phyloP scores from a whole-genome alignment of 2,329 filamentous ascomycete species.

The Ceratocystis albifundus region DNA sequence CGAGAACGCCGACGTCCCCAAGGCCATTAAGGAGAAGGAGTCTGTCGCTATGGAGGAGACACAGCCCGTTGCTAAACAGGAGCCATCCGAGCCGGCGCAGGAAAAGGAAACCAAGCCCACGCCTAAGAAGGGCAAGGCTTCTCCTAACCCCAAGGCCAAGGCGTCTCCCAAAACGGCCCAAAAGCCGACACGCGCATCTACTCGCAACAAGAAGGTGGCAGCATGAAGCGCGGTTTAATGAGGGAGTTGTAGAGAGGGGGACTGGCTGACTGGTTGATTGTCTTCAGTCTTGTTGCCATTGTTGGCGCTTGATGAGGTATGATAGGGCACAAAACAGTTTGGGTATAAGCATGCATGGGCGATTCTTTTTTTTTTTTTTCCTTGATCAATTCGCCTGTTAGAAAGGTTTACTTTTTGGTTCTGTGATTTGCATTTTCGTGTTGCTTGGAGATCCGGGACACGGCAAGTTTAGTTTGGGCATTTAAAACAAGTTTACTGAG shows the following conservation, averaged over 20 bases:
- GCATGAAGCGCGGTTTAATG: constrained; percentile 2
- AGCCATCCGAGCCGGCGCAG: constrained; percentile 27
- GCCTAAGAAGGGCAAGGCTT: constrained; percentile 31
- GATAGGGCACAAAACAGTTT: constrained; percentile 13
- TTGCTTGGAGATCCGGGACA: constrained; percentile 18
- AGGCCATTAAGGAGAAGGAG: constrained; percentile 33
- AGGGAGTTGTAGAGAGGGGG: neutral
- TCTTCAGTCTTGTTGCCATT: neutral
- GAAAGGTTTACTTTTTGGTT: constrained; percentile 22
- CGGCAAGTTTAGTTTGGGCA: constrained; percentile 20
- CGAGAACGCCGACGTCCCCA: constrained; percentile 31
- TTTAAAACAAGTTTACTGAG: constrained; percentile 23
- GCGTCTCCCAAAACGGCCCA: constrained; percentile 23
- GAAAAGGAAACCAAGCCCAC: constrained; percentile 29
- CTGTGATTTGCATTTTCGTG: constrained; percentile 22
- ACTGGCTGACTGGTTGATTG: neutral
- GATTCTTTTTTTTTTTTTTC: constrained; percentile 20
- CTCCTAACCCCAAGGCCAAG: constrained; percentile 35
- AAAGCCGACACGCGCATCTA: constrained; percentile 22
- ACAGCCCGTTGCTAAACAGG: constrained; percentile 16
- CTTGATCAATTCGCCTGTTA: constrained; percentile 10
- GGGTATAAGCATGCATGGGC: constrained; percentile 19
- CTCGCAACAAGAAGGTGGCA: constrained; percentile 22
- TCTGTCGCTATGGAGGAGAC: constrained; percentile 27
- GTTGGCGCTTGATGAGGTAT: constrained; percentile 13